Evolutionary conservation across 768 basidiomycete species (phyloP).

Genomic region (Coprinellus aureogranulatus): DNA sequence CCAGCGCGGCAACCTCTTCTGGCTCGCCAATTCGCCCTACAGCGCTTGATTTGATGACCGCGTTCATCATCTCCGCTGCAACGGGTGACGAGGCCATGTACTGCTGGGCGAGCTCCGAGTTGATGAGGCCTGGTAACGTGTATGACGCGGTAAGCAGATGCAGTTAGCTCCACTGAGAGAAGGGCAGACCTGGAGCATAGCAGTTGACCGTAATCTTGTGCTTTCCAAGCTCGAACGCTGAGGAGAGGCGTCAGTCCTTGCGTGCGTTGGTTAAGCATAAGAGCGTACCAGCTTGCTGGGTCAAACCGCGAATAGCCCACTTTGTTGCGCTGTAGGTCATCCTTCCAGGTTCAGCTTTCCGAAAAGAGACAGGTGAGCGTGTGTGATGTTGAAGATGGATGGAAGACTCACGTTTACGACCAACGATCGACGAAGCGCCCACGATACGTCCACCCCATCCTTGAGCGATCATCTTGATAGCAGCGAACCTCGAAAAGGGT

Average conservation of each 20-base stretch:
- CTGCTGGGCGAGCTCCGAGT: slow-evolving; percentile 1
- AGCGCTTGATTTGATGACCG: slow-evolving; percentile 1
- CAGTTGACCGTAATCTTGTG: slow-evolving; percentile 25
- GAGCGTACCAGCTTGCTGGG: slow-evolving; percentile 33
- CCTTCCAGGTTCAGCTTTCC: background rate
- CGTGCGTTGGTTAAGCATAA: background rate
- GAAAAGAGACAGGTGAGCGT: background rate
- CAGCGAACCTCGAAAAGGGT: slow-evolving; percentile 18
- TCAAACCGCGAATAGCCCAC: slow-evolving; percentile 42
- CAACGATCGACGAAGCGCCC: slow-evolving; percentile 37
- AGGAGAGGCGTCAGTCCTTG: background rate
- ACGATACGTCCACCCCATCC: slow-evolving; percentile 41
- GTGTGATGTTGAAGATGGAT: background rate
- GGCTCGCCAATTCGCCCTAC: slow-evolving; percentile 21
- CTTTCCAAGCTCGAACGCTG: slow-evolving; percentile 20
- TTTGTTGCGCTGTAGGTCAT: slow-evolving; percentile 36
- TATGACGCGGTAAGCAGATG: too few relatives aligned
- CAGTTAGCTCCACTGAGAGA: too few relatives aligned
- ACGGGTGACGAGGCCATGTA: slow-evolving; percentile 2
- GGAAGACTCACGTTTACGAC: slow-evolving; percentile 29
- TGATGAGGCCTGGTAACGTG: background rate
- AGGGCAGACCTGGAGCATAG: slow-evolving; percentile 19
- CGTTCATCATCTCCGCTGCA: slow-evolving; percentile 3
- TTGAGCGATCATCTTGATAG: slow-evolving; percentile 37
- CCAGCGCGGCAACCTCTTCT: slow-evolving; percentile 34